phyloP scores from a whole-genome alignment of 179 eudicot genomes.

The Drosera spatulata region DNA sequence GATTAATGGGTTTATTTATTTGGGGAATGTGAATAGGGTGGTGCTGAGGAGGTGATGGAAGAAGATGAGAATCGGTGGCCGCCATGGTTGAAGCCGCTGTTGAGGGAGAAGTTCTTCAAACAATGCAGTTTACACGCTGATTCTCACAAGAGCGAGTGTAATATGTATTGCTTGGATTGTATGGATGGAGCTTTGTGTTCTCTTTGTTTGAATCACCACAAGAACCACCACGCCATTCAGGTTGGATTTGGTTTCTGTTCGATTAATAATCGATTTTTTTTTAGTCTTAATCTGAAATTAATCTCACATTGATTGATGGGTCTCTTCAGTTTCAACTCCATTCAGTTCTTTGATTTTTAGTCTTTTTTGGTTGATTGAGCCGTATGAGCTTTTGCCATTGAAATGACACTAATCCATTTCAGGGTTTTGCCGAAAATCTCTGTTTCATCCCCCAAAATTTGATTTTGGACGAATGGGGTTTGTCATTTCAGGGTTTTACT shows the following conservation, averaged over 20 bases:
- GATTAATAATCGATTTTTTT: no score
- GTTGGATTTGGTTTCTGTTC: constrained; percentile 12
- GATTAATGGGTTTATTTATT: neutral
- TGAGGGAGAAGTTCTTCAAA: constrained; percentile 54
- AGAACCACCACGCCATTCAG: constrained; percentile 89
- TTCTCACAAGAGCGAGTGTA: constrained; percentile 89
- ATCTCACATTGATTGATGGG: neutral
- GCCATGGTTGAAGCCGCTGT: constrained; percentile 67
- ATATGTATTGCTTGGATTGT: constrained; percentile 91
- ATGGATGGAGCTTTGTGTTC: constrained; percentile 71
- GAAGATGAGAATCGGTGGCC: constrained; percentile 88
- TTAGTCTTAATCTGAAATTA: no score
- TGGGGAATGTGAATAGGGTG: constrained; percentile 9
- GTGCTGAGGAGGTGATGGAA: constrained; percentile 28
- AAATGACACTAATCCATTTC: no score
- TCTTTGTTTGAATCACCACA: constrained; percentile 55
- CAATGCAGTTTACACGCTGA: constrained; percentile 76
- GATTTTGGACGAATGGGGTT: no score
- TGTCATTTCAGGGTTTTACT: no score
- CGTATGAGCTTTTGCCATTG: no score
- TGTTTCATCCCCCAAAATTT: no score
- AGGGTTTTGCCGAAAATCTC: no score
- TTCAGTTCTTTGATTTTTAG: neutral
- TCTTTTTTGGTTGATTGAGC: neutral
- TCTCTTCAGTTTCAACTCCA: neutral